Conservation (phyloP, 257 asterid species). For the Nicotiana undulata region DNA sequence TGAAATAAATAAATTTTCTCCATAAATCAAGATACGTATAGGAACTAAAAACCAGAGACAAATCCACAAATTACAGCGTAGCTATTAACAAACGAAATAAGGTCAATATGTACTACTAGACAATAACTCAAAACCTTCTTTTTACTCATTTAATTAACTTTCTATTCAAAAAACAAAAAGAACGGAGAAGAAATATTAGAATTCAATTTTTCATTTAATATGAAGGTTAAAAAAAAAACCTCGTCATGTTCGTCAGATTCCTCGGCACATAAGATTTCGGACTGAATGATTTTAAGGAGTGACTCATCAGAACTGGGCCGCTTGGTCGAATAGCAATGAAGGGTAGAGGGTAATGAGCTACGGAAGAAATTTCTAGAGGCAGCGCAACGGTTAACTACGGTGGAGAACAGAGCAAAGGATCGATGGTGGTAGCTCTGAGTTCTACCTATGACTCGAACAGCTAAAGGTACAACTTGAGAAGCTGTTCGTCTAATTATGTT, state of each 20-base stretch:
- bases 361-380: conserved; percentile 16
- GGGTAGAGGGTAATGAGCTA: conserved; percentile 37
- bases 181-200: neutral
- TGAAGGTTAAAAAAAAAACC: neutral
- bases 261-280: conserved; percentile 49
- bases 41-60: neutral
- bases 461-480: conserved; percentile 44
- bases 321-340: conserved; percentile 31
- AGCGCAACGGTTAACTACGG: conserved; percentile 18
- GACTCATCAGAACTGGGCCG: conserved; percentile 41
- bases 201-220: too few relatives aligned
- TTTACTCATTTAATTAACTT: neutral
- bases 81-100: neutral
- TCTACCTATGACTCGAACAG: conserved; percentile 31
- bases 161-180: neutral
- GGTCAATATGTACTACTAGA: neutral
- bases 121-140: neutral
- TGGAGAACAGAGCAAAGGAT: conserved; percentile 32
- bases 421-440: conserved; percentile 32
- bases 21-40: neutral
- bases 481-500: conserved; percentile 43
- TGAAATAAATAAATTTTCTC: neutral
- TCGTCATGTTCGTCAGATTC: conserved; percentile 20
- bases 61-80: neutral
- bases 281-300: conserved; percentile 40